These are phyloP conservation scores for Xylaria castorea DNA, from an alignment of 495 filamentous ascomycete genomes.

Conservation along the genomic window DNA sequence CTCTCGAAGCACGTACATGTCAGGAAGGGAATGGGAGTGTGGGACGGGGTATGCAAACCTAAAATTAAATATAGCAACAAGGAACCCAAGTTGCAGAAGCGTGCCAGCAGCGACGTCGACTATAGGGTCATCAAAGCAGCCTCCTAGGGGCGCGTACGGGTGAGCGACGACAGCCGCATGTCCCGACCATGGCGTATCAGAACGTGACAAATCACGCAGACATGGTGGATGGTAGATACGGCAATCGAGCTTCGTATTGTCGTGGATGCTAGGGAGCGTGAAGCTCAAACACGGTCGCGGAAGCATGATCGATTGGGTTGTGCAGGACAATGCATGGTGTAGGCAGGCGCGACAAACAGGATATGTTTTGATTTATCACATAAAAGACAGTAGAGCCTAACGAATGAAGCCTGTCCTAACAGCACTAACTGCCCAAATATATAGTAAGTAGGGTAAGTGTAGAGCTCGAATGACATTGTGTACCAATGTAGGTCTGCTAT, in stretches of 20 bases:
- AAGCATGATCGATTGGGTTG: conserved; percentile 37
- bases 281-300: conserved; percentile 71
- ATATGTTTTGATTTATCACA: background rate
- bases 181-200: conserved; percentile 45
- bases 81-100: conserved; percentile 69
- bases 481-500: background rate
- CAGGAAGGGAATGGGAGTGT: background rate
- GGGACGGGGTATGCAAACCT: conserved; percentile 59
- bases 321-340: conserved; percentile 11
- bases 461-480: background rate
- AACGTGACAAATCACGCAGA: conserved; percentile 38
- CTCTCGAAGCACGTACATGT: conserved; percentile 8
- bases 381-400: background rate
- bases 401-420: background rate
- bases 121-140: conserved; percentile 81
- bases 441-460: background rate
- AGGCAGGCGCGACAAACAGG: background rate
- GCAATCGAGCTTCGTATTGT: conserved; percentile 75
- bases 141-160: conserved; percentile 88
- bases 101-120: conserved; percentile 68
- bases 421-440: background rate
- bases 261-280: conserved; percentile 83
- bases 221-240: conserved; percentile 75
- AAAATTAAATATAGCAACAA: conserved; percentile 93
- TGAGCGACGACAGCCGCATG: conserved; percentile 84